Conservation (phyloP, 129 eudicot genomes). For the Dittrichia graveolens region DNA sequence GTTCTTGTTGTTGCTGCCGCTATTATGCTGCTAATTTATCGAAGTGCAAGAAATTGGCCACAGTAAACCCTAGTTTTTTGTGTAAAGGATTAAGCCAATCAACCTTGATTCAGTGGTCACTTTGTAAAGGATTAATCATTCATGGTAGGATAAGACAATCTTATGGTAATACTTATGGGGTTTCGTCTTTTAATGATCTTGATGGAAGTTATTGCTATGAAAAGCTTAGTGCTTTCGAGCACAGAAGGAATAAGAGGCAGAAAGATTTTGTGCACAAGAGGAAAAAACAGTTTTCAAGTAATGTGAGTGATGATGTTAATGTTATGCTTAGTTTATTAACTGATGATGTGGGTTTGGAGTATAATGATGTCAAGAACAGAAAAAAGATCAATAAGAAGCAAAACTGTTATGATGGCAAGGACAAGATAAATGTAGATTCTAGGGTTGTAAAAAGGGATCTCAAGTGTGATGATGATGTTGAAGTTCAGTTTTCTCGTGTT, state of each 20-base stretch:
- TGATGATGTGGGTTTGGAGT: conserved; percentile 57
- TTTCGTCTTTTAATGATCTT: conserved; percentile 36
- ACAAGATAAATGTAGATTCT: conserved; percentile 38
- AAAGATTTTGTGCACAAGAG: conserved; percentile 45
- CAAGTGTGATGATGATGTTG: conserved; percentile 27
- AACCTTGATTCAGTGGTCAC: conserved; percentile 57
- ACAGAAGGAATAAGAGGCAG: conserved; percentile 36
- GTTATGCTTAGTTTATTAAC: conserved; percentile 73
- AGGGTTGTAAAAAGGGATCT: conserved; percentile 25
- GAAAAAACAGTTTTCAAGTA: conserved; percentile 25
- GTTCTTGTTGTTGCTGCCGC: conserved; percentile 44
- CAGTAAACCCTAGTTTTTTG: conserved; percentile 43
- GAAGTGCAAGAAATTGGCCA: conserved; percentile 22
- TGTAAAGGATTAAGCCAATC: conserved; percentile 67
- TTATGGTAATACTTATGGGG: conserved; percentile 25
- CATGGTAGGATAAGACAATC: conserved; percentile 33
- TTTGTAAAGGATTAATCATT: conserved; percentile 44
- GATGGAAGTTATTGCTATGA: conserved; percentile 40
- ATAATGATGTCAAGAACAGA: conserved; percentile 39
- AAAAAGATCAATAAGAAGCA: conserved; percentile 27
- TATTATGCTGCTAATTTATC: conserved; percentile 31
- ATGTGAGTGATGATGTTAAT: conserved; percentile 62
- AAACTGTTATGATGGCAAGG: background rate
- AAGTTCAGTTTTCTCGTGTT: conserved; percentile 19
- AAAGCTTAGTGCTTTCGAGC: conserved; percentile 37